Conservation (phyloP, 768 basidiomycete genomes). For the Pleurotus eryngii region DNA sequence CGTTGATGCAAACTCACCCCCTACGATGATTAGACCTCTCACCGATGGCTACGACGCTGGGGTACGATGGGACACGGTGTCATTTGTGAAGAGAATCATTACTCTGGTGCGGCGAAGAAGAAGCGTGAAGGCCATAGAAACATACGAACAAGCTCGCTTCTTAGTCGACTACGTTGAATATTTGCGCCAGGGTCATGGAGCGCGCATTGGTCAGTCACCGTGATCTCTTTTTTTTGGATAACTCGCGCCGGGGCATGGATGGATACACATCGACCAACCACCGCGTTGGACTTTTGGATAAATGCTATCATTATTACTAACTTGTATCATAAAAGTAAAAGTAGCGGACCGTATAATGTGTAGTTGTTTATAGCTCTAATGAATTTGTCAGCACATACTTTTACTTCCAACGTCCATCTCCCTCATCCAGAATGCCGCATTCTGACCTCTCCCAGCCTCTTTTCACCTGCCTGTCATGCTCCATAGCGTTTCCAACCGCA, state of each 20-base stretch:
- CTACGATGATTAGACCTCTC: background rate
- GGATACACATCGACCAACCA: background rate
- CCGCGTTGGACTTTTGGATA: too few relatives aligned
- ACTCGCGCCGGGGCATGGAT: background rate
- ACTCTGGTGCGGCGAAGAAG: conserved; percentile 68
- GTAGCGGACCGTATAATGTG: background rate
- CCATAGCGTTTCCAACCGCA: conserved; percentile 79
- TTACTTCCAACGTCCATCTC: background rate
- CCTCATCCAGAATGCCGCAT: background rate
- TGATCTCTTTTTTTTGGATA: background rate
- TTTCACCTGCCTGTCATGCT: conserved; percentile 90
- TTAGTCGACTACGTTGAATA: conserved; percentile 73
- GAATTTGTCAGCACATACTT: background rate
- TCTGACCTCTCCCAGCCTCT: conserved; percentile 26
- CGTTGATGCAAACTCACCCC: background rate
- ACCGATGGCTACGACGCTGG: background rate
- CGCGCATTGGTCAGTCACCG: background rate
- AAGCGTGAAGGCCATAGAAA: conserved; percentile 90
- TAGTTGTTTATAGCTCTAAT: background rate
- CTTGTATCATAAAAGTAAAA: background rate
- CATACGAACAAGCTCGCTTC: conserved; percentile 88
- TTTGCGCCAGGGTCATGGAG: conserved; percentile 27
- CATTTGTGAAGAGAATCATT: conserved; percentile 72
- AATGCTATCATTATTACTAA: background rate
- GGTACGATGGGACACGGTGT: conserved; percentile 41